These are phyloP conservation scores for Coleophoma eucalyptorum DNA, from an alignment of 2,329 filamentous ascomycete species.

Conservation along the genomic window DNA sequence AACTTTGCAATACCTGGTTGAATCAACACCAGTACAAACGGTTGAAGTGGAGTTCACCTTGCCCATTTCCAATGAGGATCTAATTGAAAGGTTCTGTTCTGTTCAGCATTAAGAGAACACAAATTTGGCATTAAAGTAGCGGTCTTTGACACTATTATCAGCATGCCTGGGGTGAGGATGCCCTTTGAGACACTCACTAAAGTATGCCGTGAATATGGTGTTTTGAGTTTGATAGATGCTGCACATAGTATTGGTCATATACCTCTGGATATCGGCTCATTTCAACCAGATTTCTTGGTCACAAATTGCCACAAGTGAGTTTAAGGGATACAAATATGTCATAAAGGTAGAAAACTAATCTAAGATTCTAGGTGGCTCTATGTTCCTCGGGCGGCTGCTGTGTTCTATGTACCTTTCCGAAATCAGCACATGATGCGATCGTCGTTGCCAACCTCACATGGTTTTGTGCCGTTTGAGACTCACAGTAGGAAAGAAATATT, in stretches of 20 bases:
- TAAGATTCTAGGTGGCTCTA: constrained; percentile 60
- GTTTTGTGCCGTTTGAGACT: no score
- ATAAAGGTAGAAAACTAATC: neutral
- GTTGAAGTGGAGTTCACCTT: constrained; percentile 54
- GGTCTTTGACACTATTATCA: constrained; percentile 79
- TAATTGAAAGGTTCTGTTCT: constrained; percentile 56
- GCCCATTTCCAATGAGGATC: constrained; percentile 64
- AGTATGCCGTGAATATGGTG: constrained; percentile 59
- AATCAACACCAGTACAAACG: constrained; percentile 7
- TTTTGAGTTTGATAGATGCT: constrained; percentile 76
- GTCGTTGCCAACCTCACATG: constrained; percentile 76
- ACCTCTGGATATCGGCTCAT: constrained; percentile 53
- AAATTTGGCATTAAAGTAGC: constrained; percentile 65
- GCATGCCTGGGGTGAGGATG: constrained; percentile 71
- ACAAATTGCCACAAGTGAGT: constrained; percentile 88
- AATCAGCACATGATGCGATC: constrained; percentile 75
- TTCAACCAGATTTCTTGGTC: constrained; percentile 82
- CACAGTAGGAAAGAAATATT: no score
- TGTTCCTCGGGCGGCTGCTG: constrained; percentile 74
- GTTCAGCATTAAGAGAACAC: constrained; percentile 57
- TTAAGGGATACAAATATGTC: no score
- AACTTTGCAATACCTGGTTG: constrained; percentile 41
- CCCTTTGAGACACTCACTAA: constrained; percentile 67
- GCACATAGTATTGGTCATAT: constrained; percentile 78
- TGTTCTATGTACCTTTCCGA: constrained; percentile 74